Evolutionary conservation across 805 yeast genomes (phyloP).

Genomic region (Candida michaelii): DNA sequence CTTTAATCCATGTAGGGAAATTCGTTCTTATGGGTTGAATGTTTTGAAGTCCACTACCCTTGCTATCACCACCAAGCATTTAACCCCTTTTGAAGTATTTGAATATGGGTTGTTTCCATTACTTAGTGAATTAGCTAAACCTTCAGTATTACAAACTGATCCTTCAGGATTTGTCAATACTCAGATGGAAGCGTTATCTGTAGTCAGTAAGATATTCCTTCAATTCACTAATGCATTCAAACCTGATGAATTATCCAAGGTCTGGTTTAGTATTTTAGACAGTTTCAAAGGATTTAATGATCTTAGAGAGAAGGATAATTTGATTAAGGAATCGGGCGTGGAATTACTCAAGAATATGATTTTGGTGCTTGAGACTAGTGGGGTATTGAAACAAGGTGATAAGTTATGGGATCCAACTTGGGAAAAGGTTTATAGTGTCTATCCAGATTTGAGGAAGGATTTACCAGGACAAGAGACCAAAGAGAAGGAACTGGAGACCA

Average conservation of each 20-base stretch:
- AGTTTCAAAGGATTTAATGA: slow-evolving; percentile 28
- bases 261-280: slow-evolving; percentile 40
- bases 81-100: slow-evolving; percentile 57
- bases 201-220: slow-evolving; percentile 59
- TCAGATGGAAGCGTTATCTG: slow-evolving; percentile 62
- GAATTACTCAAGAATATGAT: slow-evolving; percentile 45
- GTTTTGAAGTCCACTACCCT: slow-evolving; percentile 55
- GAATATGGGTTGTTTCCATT: slow-evolving; percentile 77
- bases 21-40: slow-evolving; percentile 64
- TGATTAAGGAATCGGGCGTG: slow-evolving; percentile 30
- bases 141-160: slow-evolving; percentile 60
- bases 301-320: slow-evolving; percentile 20
- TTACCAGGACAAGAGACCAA: too few species aligned
- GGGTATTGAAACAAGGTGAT: slow-evolving; percentile 21
- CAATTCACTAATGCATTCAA: slow-evolving; percentile 29
- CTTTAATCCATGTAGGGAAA: slow-evolving; percentile 80
- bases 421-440: slow-evolving; percentile 27
- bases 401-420: slow-evolving; percentile 35
- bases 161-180: slow-evolving; percentile 61
- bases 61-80: slow-evolving; percentile 34
- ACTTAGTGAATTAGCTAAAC: slow-evolving; percentile 62
- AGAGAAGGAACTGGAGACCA: too few species aligned
- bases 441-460: slow-evolving; percentile 28
- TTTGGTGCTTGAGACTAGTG: slow-evolving; percentile 33
- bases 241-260: slow-evolving; percentile 20